phyloP scores from a whole-genome alignment of 108 stramenopile species.

The Aurantiochytrium sp. region DNA sequence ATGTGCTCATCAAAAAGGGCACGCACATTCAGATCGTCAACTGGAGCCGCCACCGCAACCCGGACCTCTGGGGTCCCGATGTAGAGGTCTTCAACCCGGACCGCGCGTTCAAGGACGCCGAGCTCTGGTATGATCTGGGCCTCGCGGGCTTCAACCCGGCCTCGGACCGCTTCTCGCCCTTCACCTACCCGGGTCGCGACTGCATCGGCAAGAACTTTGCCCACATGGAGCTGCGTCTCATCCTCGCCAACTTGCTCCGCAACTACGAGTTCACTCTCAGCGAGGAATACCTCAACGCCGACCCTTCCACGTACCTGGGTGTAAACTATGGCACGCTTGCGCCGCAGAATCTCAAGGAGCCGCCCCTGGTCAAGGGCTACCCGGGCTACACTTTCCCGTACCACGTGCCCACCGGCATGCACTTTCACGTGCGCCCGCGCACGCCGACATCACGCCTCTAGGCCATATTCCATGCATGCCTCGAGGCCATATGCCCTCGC shows the following conservation, averaged over 20 bases:
- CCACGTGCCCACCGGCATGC: not conserved
- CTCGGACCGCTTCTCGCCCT: slow-evolving; percentile 20
- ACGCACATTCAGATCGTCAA: not conserved
- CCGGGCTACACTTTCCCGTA: not conserved
- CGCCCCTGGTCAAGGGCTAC: not conserved
- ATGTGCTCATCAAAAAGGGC: not conserved
- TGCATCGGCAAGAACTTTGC: slow-evolving; percentile 31
- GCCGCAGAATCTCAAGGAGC: not conserved
- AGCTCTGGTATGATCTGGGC: not conserved
- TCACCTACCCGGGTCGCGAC: not conserved
- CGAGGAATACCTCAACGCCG: not conserved
- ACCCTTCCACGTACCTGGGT: not conserved
- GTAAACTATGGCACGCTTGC: slow-evolving; percentile 24
- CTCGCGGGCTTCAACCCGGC: not conserved
- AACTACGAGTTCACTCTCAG: not conserved
- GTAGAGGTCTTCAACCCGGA: not conserved
- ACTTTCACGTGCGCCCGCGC: not conserved
- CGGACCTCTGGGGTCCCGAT: slow-evolving; percentile 6
- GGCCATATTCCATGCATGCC: no score
- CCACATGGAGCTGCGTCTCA: slow-evolving; percentile 4
- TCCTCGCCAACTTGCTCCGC: not conserved
- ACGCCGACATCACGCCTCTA: not conserved
- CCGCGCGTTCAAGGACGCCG: not conserved
- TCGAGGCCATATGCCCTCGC: no score
- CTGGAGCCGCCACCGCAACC: slow-evolving; percentile 6